These are phyloP conservation scores for Ascochyta clinopodiicola DNA, from an alignment of 2,329 filamentous ascomycete genomes.

Conservation along the genomic window DNA sequence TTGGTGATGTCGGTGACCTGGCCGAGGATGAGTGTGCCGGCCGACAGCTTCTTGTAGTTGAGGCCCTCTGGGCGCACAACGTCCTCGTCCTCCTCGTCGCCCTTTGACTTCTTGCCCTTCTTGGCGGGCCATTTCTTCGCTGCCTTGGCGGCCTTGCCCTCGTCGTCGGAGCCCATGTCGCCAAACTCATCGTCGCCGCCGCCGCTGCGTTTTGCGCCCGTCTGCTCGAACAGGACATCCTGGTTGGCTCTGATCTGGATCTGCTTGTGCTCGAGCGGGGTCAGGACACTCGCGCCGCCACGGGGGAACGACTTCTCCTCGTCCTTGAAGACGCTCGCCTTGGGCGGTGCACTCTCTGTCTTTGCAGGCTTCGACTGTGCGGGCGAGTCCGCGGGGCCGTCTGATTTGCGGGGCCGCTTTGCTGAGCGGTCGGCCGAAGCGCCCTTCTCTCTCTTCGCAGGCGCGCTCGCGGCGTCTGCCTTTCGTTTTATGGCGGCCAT, in stretches of 20 bases:
- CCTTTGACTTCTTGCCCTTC: constrained; percentile 50
- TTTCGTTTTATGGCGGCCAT: constrained; percentile 58
- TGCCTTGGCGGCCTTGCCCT: constrained; percentile 53
- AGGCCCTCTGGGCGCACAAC: constrained; percentile 80
- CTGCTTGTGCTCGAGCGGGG: constrained; percentile 93
- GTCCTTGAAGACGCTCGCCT: constrained; percentile 63
- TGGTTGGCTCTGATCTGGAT: constrained; percentile 92
- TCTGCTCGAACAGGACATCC: constrained; percentile 89
- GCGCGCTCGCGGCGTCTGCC: constrained; percentile 46
- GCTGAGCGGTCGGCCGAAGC: constrained; percentile 39
- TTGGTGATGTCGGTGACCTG: constrained; percentile 82
- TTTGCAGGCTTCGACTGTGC: constrained; percentile 41
- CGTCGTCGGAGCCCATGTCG: constrained; percentile 51
- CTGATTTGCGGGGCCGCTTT: constrained; percentile 48
- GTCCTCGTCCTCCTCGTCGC: constrained; percentile 52
- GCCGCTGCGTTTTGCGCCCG: constrained; percentile 63
- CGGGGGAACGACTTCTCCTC: constrained; percentile 92
- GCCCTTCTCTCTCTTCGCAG: constrained; percentile 41
- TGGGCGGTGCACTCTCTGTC: constrained; percentile 30
- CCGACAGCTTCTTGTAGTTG: constrained; percentile 87
- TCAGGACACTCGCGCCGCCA: constrained; percentile 88
- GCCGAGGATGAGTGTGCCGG: constrained; percentile 86
- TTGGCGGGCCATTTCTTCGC: constrained; percentile 60
- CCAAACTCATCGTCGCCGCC: constrained; percentile 51
- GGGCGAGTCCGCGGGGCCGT: constrained; percentile 34